Conservation (phyloP, 768 basidiomycete genomes). For the Lactarius vividus region DNA sequence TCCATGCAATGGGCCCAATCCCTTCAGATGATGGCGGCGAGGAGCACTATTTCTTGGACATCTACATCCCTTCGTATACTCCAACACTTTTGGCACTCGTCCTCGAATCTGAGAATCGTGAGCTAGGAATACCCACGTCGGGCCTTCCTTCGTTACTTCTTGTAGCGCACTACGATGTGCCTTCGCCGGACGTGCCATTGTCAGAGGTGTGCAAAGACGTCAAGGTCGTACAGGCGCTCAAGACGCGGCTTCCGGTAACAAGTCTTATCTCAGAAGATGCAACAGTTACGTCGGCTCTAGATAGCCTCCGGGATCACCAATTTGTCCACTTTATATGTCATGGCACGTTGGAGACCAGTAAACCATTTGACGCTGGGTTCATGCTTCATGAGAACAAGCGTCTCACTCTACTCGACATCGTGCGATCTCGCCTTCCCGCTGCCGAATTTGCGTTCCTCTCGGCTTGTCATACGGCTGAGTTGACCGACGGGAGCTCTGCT, state of each 20-base stretch:
- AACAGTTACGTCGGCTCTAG: background rate
- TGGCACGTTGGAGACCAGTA: background rate
- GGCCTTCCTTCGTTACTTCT: background rate
- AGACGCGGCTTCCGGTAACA: background rate
- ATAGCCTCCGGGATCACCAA: background rate
- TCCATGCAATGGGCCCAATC: background rate
- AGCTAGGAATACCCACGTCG: too few species aligned
- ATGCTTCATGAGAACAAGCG: background rate
- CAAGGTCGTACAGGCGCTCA: background rate
- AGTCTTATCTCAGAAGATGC: background rate
- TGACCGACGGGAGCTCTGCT: background rate
- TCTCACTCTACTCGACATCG: background rate
- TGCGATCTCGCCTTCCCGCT: background rate
- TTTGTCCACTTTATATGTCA: slow-evolving; percentile 2
- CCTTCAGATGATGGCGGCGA: background rate
- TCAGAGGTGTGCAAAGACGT: background rate
- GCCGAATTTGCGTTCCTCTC: background rate
- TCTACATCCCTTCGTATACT: background rate
- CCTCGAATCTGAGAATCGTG: background rate
- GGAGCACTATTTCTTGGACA: background rate
- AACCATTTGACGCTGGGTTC: slow-evolving; percentile 1
- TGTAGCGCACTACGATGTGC: background rate
- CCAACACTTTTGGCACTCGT: background rate
- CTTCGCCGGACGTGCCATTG: background rate
- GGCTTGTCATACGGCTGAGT: background rate